A percentile compares a stretch with the other conserved stretches of the same genome.
These are phyloP conservation scores for Funneliformis mosseae DNA, from an alignment of 192 early-diverging fungal genomes.

Conservation along the genomic window DNA sequence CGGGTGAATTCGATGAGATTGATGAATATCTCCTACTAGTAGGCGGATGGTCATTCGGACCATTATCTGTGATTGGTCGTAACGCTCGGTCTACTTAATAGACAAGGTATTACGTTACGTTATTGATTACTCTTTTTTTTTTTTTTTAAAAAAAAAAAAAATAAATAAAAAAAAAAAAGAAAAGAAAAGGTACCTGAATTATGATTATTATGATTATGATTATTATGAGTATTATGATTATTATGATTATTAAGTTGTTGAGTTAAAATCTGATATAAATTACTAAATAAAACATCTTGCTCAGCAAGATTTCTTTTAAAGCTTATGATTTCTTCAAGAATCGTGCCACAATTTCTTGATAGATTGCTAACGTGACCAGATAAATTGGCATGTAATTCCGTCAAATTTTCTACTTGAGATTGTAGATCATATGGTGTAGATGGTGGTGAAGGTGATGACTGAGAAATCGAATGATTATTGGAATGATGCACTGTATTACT, in stretches of 20 bases:
- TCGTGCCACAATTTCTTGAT: slow-evolving; percentile 12
- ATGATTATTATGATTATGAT: no score
- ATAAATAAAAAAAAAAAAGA: no score
- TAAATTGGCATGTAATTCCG: slow-evolving; percentile 14
- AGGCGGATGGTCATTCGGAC: not conserved
- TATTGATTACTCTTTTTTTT: no score
- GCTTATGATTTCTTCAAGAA: slow-evolving; percentile 22
- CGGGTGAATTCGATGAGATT: not conserved
- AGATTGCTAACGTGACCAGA: not conserved
- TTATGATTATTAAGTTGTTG: slow-evolving; percentile 13
- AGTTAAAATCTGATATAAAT: slow-evolving; percentile 22
- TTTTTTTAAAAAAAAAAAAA: no score
- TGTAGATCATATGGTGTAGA: not conserved
- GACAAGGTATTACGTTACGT: not conserved
- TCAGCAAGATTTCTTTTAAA: slow-evolving; percentile 31
- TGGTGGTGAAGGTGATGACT: not conserved
- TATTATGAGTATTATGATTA: not conserved
- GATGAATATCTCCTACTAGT: not conserved
- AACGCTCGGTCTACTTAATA: not conserved
- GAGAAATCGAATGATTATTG: not conserved
- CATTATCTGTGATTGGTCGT: no score
- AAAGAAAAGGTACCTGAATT: no score
- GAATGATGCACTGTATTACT: not conserved
- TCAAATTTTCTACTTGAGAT: slow-evolving; percentile 14
- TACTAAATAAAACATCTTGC: slow-evolving; percentile 26